Evolutionary conservation across 225 moss, liverwort and hornwort species (phyloP).

Genomic region (Bryum argenteum): DNA sequence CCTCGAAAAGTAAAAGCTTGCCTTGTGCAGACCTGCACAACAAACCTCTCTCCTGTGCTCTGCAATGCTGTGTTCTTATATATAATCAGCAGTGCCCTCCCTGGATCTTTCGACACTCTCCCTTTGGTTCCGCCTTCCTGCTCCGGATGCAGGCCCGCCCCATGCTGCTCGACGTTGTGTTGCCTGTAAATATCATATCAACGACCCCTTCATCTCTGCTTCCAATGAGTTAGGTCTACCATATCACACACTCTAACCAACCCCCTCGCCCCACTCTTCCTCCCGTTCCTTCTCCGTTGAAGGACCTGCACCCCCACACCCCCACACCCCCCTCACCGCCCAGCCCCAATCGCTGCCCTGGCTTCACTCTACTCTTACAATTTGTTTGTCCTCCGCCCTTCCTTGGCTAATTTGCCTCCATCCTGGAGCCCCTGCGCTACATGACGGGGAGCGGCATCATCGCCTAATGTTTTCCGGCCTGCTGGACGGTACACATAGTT

Average conservation of each 20-base stretch:
- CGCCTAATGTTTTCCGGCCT: constrained; percentile 12
- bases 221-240: constrained; percentile 15
- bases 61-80: not conserved
- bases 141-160: constrained; percentile 7
- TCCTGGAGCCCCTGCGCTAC: not conserved
- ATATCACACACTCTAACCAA: not conserved
- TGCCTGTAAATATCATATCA: constrained; percentile 10
- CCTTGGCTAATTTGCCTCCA: constrained; percentile 12
- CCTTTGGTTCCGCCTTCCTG: not conserved
- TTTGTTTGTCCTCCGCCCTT: not conserved
- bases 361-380: not conserved
- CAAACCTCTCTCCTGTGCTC: too few relatives aligned
- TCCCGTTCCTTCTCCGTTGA: too few relatives aligned
- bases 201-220: not conserved
- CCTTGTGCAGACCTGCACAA: too few relatives aligned
- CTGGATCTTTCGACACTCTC: not conserved
- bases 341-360: not conserved
- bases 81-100: not conserved
- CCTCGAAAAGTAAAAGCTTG: too few relatives aligned
- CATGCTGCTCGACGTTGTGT: not conserved
- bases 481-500: constrained; percentile 17
- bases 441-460: constrained; percentile 12
- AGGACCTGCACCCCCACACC: too few relatives aligned
- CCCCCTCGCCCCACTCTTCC: constrained; percentile 9
- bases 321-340: not conserved